Percentiles rank a stretch among this genome's conserved stretches.
phyloP scores from a whole-genome alignment of 352 stramenopile species.

The Phytophthora lateralis region DNA sequence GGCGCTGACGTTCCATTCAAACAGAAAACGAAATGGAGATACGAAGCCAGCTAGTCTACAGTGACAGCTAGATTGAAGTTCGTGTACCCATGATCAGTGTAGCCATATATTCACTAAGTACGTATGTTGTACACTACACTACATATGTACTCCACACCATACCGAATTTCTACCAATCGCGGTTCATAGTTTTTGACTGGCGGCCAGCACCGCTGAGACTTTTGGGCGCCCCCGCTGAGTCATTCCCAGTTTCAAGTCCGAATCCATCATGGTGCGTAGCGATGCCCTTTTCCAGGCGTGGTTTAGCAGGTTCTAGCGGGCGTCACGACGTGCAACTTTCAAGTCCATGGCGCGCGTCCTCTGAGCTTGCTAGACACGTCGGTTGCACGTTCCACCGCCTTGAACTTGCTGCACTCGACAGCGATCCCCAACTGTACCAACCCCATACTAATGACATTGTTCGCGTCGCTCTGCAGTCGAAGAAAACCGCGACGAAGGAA shows the following conservation, averaged over 20 bases:
- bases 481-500: conserved; percentile 89
- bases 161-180: conserved; percentile 27
- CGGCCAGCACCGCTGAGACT: conserved; percentile 6
- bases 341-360: not conserved
- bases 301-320: not conserved
- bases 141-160: not conserved
- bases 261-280: conserved; percentile 85
- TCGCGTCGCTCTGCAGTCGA: conserved; percentile 48
- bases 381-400: conserved; percentile 6
- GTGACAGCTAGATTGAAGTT: no score
- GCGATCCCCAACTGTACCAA: not conserved
- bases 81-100: no score
- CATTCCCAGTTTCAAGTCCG: conserved; percentile 86
- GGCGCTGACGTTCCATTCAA: no score
- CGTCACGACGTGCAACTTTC: not conserved
- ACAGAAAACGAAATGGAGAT: no score
- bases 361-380: not conserved
- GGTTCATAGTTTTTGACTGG: conserved; percentile 29
- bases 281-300: not conserved
- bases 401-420: not conserved
- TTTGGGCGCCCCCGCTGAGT: conserved; percentile 1
- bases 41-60: no score
- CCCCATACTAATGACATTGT: conserved; percentile 7
- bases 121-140: no score
- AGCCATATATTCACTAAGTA: no score